Evolutionary conservation across 2,329 filamentous ascomycete species (phyloP), one percentile per base, ranked within the genome.

Genomic region (Trichoderma breve): DNA sequence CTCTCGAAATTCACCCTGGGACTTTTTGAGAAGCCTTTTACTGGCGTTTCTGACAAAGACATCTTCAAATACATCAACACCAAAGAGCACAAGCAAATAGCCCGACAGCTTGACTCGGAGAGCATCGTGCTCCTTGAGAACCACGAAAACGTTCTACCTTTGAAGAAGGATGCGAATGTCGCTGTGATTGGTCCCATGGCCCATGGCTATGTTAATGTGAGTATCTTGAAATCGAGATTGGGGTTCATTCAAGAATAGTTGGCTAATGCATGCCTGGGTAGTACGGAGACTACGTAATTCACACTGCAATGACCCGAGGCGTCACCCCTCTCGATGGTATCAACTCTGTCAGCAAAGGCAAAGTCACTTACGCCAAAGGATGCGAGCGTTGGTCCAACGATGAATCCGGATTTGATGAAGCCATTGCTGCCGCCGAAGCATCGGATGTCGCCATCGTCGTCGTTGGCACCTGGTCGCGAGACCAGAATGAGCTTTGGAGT

Each of bases 241-340:
- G 11, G 47, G 9, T 14, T 32, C 8, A 24, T 0, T 14, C 47
- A 2, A 24, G 5, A 3, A 14, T 3, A 12, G 0, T 57, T 9
- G 34, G 32, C 47, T 67, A 2, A 55, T 55, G 15, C 6, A 57
- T 39, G 26, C 32, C 2, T 11, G 6, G 1, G 6, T 12, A 66
- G 63, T 67, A 67, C 9, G 64, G 64, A 57, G 64, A 67, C 51
- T 67, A 67, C 55, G 64, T 67, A 26, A 67, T 67, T 14, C 64
- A 67, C 64, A 67, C 64, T n/a, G 64, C 64, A 39, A 67, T 67
- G 64, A 67, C 64, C 3, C 64, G 64, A 57, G 64, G 64, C 15
- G 32, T 67, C 51, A 67, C 64, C 6, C 64, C 64, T 11, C 64
- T 67, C 9, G 64, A 67, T n/a, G 64, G 64, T 11, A 67, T 67